Base-by-base conservation (phyloP, 2,329 filamentous ascomycete genomes). In the Colletotrichum sp. region DNA sequence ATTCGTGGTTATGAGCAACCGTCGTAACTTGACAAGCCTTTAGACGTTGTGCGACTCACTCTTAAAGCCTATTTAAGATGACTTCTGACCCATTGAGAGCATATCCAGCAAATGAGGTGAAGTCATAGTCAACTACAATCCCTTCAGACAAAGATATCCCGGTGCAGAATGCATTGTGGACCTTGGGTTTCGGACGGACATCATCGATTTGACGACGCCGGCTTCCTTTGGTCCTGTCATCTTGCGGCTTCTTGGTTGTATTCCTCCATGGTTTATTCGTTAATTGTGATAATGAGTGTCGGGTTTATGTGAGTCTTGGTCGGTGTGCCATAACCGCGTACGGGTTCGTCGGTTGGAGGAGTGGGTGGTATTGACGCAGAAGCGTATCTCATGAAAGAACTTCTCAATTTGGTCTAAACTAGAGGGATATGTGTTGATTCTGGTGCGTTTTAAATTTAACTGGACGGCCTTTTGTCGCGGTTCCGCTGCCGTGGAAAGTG, bases 41-140 rank as follows among this genome's bases (percentile, higher is more conserved):
- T 5, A 1, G 6, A 2, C 6, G 2, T 13, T 1, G 8, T 52
- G 6, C 5, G 3, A 21, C 10, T 5, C 10, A 49, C 44, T 49
- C 2, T 2, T 21, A 1, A 13, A 1, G 44, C 44, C 44, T 49
- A 49, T 49, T 49, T 21, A 13, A 49, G 7, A 7, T 6, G 7
- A 1, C 6, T 49, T 49, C 44, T 13, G 6, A 3, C 6, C 44
- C 10, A 21, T 21, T 13, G 10, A 13, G 10, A 21, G 8, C 6
- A 52, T 4, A 13, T 52, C 10, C 44, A 21, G n/a, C 44, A 52
- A 52, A 21, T n/a, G 7, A 28, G 26, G 26, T 28, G 26, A 28
- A 28, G 9, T 10, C 30, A 32, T 10, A 32, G 30, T 12, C 10
- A 10, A 10, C 30, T 32, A 12, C 30, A 32, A 32, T 32, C 9